phyloP scores from a whole-genome alignment of 352 stramenopile genomes.

The Phytophthora pluvialis region DNA sequence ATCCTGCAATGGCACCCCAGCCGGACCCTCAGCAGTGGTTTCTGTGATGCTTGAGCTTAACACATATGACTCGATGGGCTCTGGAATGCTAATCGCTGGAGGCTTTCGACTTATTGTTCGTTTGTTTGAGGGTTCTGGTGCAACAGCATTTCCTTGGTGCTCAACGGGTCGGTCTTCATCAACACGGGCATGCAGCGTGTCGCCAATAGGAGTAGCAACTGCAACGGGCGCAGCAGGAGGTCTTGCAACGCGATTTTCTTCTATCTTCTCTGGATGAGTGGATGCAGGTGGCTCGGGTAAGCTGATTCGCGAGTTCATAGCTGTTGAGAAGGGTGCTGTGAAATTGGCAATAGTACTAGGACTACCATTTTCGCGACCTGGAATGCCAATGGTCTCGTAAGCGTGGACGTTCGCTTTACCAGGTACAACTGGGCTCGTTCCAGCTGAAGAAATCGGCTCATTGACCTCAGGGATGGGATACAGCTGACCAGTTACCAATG shows the following conservation, averaged over 20 bases:
- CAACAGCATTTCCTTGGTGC: background rate
- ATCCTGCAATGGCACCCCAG: background rate
- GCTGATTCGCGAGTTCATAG: background rate
- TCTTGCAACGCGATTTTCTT: conserved; percentile 23
- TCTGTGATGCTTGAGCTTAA: background rate
- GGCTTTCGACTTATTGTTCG: conserved; percentile 1
- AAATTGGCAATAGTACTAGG: background rate
- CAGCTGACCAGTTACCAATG: conserved; percentile 15
- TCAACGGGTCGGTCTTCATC: conserved; percentile 6
- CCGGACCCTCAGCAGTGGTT: background rate
- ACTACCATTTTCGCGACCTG: background rate
- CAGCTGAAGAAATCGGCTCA: conserved; percentile 14
- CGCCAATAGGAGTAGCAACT: background rate
- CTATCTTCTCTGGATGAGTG: conserved; percentile 11
- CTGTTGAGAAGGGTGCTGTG: background rate
- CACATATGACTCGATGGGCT: background rate
- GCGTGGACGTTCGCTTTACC: background rate
- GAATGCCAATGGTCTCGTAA: background rate
- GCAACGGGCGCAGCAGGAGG: background rate
- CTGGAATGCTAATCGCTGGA: conserved; percentile 1
- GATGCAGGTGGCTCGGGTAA: background rate
- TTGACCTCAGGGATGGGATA: conserved; percentile 32
- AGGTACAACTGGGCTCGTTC: conserved; percentile 1
- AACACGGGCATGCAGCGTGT: background rate
- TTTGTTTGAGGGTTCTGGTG: conserved; percentile 1